Base-by-base conservation (phyloP, 805 yeast species). In the Metschnikowia orientalis region DNA sequence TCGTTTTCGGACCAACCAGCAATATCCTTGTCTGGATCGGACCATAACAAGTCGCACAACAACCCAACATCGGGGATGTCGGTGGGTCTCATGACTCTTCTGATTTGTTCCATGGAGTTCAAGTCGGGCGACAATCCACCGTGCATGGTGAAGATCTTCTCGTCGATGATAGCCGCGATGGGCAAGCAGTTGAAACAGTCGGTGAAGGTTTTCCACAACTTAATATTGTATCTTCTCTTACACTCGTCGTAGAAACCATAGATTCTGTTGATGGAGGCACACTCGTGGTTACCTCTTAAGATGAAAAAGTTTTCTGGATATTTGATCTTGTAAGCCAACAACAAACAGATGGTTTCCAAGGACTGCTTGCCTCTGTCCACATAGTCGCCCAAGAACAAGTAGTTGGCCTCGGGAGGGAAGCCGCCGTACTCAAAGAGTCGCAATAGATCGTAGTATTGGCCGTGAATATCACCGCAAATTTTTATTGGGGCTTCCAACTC, bases 1-100 rank as follows among this genome's bases (percentile, higher is more conserved):
- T 92, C 98, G 61, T 92, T 90, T 68, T 92, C 98, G 51, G 94
- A 82, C 98, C 98, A 90, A 12, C 97, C 98, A 20, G 92, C 87
- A 50, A 90, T 89, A 63, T 89, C 97, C 65, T 92, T 90, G 63
- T 90, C 97, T 16, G 98, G 98, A 61, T 90, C 98, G 2, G 96
- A 85, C 98, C 98, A 90, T 53, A 90, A 75, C 61, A 90, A 73
- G 63, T 90, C 98, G 71, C 97, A 90, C 53, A 90, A 74, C 53
- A 90, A 75, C 17, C 98, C 98, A 41, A 88, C 95, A 63, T 90
- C 98, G 35, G 98, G 98, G 50, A 90, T 88, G 71, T 90, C 98
- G 24, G 98, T 90, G 47, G 98, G 98, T 69, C 98, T 82, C 97
- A 89, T 90, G 43, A 90, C 95, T 60, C 97, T 80, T 72, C 97